These are phyloP conservation scores for Neobulgaria alba DNA, from an alignment of 2,329 filamentous ascomycete species.

Conservation along the genomic window DNA sequence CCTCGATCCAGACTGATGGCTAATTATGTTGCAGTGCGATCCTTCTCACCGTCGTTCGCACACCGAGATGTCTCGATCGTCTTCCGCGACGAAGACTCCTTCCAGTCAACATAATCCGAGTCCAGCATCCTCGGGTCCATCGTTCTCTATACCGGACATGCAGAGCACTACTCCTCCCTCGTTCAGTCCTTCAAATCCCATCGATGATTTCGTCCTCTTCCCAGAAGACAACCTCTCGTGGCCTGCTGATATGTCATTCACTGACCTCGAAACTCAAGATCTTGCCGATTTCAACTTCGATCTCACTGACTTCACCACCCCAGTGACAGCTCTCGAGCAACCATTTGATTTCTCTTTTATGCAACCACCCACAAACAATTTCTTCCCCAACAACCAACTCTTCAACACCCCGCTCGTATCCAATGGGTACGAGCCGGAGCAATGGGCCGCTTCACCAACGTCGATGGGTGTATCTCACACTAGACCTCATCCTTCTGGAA, in stretches of 20 bases:
- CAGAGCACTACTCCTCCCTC: conserved; percentile 11
- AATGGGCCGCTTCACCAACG: conserved; percentile 1
- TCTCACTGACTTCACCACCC: conserved; percentile 10
- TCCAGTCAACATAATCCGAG: conserved; percentile 12
- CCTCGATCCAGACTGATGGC: neutral
- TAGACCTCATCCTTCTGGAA: conserved; percentile 6
- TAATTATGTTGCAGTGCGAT: conserved; percentile 23
- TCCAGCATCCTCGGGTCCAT: conserved; percentile 7
- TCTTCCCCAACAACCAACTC: conserved; percentile 1
- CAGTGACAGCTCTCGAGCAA: conserved; percentile 4
- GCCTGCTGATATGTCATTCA: conserved; percentile 14
- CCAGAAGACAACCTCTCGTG: conserved; percentile 19
- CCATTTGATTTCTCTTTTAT: conserved; percentile 16
- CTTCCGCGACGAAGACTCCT: conserved; percentile 15
- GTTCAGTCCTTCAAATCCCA: conserved; percentile 16
- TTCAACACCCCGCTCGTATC: conserved; percentile 3
- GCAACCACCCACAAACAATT: conserved; percentile 7
- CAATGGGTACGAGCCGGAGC: conserved; percentile 9
- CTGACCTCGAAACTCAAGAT: conserved; percentile 15
- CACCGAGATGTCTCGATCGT: conserved; percentile 19
- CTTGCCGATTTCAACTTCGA: conserved; percentile 22
- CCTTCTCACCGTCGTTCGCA: conserved; percentile 23
- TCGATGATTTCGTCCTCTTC: conserved; percentile 27
- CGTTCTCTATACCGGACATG: conserved; percentile 9
- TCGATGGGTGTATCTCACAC: conserved; percentile 3